These are phyloP conservation scores for Penicillium chermesinum DNA, from an alignment of 495 filamentous ascomycete genomes.

Conservation along the genomic window DNA sequence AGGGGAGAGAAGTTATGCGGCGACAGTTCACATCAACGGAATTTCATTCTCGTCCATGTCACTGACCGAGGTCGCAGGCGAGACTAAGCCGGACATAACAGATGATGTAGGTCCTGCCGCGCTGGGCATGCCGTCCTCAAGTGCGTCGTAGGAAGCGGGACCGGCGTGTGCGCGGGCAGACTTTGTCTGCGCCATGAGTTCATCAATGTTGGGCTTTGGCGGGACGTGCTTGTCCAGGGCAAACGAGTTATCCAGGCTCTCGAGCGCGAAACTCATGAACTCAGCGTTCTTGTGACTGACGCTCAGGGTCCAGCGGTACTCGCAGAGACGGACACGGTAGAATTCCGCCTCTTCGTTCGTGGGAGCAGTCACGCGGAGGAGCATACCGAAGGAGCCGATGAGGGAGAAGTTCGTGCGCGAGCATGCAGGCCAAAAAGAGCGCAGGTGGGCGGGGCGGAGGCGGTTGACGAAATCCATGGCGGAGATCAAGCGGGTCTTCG, in stretches of 20 bases:
- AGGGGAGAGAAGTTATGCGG: not conserved
- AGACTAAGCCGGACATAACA: conserved; percentile 30
- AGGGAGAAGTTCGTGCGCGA: conserved; percentile 51
- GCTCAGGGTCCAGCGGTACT: conserved; percentile 91
- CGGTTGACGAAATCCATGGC: conserved; percentile 57
- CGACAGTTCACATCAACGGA: not conserved
- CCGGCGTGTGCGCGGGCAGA: conserved; percentile 13
- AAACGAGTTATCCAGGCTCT: conserved; percentile 43
- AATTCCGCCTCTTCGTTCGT: conserved; percentile 92
- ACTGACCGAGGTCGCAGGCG: conserved; percentile 29
- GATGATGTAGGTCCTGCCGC: conserved; percentile 20
- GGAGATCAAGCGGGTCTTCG: conserved; percentile 52
- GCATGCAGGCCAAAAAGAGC: conserved; percentile 52
- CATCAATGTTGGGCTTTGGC: conserved; percentile 43
- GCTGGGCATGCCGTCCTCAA: conserved; percentile 14
- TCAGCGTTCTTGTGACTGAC: conserved; percentile 78
- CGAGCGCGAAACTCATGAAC: conserved; percentile 53
- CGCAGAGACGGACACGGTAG: conserved; percentile 76
- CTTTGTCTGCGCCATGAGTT: conserved; percentile 44
- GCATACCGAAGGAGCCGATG: conserved; percentile 52
- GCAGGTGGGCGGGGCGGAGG: conserved; percentile 47
- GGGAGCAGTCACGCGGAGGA: conserved; percentile 83
- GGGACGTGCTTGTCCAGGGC: conserved; percentile 46
- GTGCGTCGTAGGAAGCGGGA: conserved; percentile 20
- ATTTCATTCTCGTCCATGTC: conserved; percentile 20